phyloP scores from a whole-genome alignment of 371 early-diverging fungal species.

The Sporodiniella umbellata region DNA sequence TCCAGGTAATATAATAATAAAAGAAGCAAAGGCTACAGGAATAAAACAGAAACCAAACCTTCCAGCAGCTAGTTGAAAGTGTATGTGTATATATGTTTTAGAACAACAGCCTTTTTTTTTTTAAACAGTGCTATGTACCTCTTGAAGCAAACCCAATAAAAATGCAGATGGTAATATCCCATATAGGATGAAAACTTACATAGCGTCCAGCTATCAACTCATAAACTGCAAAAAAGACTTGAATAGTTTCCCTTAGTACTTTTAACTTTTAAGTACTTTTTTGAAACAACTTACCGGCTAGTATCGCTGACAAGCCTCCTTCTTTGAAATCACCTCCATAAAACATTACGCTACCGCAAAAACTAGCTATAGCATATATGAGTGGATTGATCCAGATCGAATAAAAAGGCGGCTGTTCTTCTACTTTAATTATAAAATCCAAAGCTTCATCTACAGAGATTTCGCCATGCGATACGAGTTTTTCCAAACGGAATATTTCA shows the following conservation, averaged over 20 bases:
- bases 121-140: constrained; percentile 29
- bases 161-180: constrained; percentile 69
- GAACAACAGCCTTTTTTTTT: too few species aligned
- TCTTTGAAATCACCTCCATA: constrained; percentile 45
- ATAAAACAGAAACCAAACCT: constrained; percentile 42
- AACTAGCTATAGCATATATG: constrained; percentile 47
- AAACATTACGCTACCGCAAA: constrained; percentile 46
- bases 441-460: constrained; percentile 53
- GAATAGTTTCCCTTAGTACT: background rate
- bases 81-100: too few species aligned
- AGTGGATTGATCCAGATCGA: constrained; percentile 50
- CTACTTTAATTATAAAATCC: constrained; percentile 43
- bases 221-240: constrained; percentile 38
- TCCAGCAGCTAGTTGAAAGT: constrained; percentile 18
- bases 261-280: background rate
- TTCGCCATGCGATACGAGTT: constrained; percentile 47
- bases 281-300: constrained; percentile 35
- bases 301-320: constrained; percentile 34
- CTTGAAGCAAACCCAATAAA: constrained; percentile 64
- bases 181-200: constrained; percentile 50
- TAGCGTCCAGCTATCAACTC: constrained; percentile 37
- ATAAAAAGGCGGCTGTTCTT: constrained; percentile 39
- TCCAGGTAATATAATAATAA: constrained; percentile 71
- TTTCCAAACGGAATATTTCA: constrained; percentile 55
- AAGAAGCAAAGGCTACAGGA: constrained; percentile 46